Evolutionary conservation across 2,329 filamentous ascomycete genomes (phyloP), one percentile per base, ranked within the genome.

Genomic region (Aspergillus chevalieri): DNA sequence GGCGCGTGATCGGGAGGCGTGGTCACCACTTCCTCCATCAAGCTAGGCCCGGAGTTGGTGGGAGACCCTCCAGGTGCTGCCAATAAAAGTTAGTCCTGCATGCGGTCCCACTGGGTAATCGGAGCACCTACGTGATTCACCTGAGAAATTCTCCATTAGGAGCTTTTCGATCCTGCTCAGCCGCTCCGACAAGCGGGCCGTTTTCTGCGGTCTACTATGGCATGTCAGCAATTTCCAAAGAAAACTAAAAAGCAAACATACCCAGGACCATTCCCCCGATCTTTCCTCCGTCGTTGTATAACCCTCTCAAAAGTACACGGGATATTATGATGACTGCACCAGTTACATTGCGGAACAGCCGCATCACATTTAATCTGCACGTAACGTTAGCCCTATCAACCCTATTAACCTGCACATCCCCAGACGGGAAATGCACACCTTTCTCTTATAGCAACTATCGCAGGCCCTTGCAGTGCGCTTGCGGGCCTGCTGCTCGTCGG

Each of bases 291-390:
- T 28, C 63, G 57, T 22, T 54, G 58, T 24, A 62, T 52, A 8
- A 57, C 56, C 50, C 68, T 53, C 24, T 64, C 66, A 56, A 77
- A 78, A 6, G 74, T 78, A 59, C 77, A 79, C 15, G 67, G 58
- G 17, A 75, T 65, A 47, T 68, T 62, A 53, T 78, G 76, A 58
- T 78, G 74, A 45, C 65, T 67, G 56, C 76, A 78, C 75, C 75
- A 78, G 58, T 78, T 74, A 61, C 76, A 78, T 44, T 68, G 65
- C 3, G 72, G 70, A 8, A 65, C 51, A 14, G 65, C 65, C 2
- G 65, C 66, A 56, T 76, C 76, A 53, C 77, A 79, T 66, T 78
- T 76, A 51, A 79, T 79, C 74, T 77, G 39, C 12, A 43, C 10
- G 9, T 39, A 34, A 10, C 46, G 38, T 52, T 24, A 53, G 54